These are phyloP conservation scores for Aspergillus pseudotamarii DNA, from an alignment of 2,329 filamentous ascomycete species.

Conservation along the genomic window DNA sequence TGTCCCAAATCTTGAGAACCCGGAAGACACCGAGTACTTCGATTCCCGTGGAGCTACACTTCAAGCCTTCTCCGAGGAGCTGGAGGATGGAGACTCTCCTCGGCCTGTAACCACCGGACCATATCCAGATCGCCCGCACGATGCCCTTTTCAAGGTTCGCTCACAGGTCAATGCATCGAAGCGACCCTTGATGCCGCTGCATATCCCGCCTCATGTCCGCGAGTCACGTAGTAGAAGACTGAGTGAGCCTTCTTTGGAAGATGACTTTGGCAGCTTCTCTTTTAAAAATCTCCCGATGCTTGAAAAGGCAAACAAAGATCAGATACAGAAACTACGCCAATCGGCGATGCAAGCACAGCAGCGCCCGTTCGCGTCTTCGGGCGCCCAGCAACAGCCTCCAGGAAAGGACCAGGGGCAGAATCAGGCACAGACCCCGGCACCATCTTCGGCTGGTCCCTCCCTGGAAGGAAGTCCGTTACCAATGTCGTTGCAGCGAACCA, in stretches of 20 bases:
- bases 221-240: slow-evolving; percentile 84
- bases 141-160: slow-evolving; percentile 86
- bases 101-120: slow-evolving; percentile 69
- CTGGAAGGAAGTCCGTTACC: slow-evolving; percentile 85
- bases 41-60: slow-evolving; percentile 88
- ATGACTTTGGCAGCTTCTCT: slow-evolving; percentile 94
- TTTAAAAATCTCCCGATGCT: slow-evolving; percentile 97
- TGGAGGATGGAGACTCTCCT: slow-evolving; percentile 84
- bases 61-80: slow-evolving; percentile 89
- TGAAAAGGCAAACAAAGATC: slow-evolving; percentile 98
- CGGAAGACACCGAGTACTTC: slow-evolving; percentile 98
- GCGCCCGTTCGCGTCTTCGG: slow-evolving; percentile 45
- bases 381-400: slow-evolving; percentile 27
- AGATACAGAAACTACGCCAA: slow-evolving; percentile 92
- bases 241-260: slow-evolving; percentile 83
- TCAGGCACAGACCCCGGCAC: slow-evolving; percentile 15
- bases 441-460: slow-evolving; percentile 64
- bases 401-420: slow-evolving; percentile 9
- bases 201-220: slow-evolving; percentile 94
- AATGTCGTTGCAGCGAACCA: slow-evolving; percentile 76
- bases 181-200: slow-evolving; percentile 88
- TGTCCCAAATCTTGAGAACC: slow-evolving; percentile 87
- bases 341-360: slow-evolving; percentile 78
- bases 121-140: slow-evolving; percentile 87
- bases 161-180: slow-evolving; percentile 87